These are phyloP conservation scores for Penicillium arizonense DNA, from an alignment of 495 filamentous ascomycete species.

Conservation along the genomic window DNA sequence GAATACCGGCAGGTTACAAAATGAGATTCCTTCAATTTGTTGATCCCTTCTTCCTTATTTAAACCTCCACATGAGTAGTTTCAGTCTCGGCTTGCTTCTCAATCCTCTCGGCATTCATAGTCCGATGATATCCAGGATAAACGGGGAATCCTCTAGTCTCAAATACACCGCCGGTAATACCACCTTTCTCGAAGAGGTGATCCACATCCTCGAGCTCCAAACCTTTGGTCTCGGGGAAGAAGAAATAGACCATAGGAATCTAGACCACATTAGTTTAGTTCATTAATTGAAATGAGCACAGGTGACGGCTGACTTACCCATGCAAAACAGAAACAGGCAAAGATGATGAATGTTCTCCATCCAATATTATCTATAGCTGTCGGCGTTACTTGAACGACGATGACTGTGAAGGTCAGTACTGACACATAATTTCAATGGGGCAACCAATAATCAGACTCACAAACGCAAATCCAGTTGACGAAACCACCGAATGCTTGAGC, in stretches of 20 bases:
- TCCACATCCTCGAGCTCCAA: conserved; percentile 77
- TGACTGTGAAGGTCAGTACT: conserved; percentile 8
- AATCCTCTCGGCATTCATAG: conserved; percentile 12
- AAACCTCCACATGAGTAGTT: conserved; percentile 1
- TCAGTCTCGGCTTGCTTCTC: conserved; percentile 7
- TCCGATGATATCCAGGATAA: conserved; percentile 16
- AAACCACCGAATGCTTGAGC: conserved; percentile 40
- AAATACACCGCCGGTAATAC: conserved; percentile 37
- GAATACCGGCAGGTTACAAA: too few species aligned
- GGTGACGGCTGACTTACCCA: conserved; percentile 14
- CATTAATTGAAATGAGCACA: conserved; percentile 18
- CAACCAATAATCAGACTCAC: conserved; percentile 11
- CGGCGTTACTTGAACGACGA: conserved; percentile 62
- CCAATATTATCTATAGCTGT: conserved; percentile 56
- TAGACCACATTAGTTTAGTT: conserved; percentile 45
- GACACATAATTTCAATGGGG: neutral
- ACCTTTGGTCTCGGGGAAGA: conserved; percentile 63
- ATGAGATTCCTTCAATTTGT: too few species aligned
- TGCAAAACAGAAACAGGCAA: conserved; percentile 40
- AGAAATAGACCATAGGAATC: conserved; percentile 63
- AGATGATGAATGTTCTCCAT: conserved; percentile 67
- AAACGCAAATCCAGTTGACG: conserved; percentile 50
- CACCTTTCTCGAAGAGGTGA: conserved; percentile 44
- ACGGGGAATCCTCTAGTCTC: conserved; percentile 25
- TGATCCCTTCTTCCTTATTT: neutral